A percentile compares a stretch with the other conserved stretches of the same genome.
Conservation (phyloP, 495 filamentous ascomycete genomes). For the Penicillium lividum region DNA sequence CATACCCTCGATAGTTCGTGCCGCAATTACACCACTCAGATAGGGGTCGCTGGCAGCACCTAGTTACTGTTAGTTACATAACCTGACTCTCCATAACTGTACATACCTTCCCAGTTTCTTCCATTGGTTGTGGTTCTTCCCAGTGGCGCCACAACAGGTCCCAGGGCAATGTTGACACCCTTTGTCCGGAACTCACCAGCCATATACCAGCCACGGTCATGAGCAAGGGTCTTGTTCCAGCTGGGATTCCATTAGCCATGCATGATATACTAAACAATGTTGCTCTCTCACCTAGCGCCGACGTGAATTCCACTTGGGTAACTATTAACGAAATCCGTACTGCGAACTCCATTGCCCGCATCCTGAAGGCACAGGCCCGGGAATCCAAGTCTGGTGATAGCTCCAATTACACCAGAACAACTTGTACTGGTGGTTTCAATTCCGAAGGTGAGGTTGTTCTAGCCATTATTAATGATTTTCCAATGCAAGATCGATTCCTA, state of each 20-base stretch:
- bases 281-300: constrained; percentile 37
- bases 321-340: constrained; percentile 60
- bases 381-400: constrained; percentile 56
- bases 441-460: constrained; percentile 51
- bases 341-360: constrained; percentile 61
- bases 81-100: constrained; percentile 5
- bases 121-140: constrained; percentile 71
- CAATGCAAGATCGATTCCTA: not conserved
- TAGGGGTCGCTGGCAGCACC: constrained; percentile 43
- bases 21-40: constrained; percentile 53
- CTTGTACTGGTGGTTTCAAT: constrained; percentile 34
- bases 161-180: constrained; percentile 58
- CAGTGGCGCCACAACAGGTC: constrained; percentile 64
- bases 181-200: constrained; percentile 55
- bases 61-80: constrained; percentile 1
- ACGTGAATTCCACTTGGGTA: constrained; percentile 59
- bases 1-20: constrained; percentile 52
- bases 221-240: constrained; percentile 58
- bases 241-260: constrained; percentile 12
- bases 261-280: not conserved
- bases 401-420: constrained; percentile 54
- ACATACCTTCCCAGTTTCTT: constrained; percentile 69
- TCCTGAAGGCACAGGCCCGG: constrained; percentile 65
- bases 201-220: constrained; percentile 53
- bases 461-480: not conserved